Conservation (phyloP, 164 flowering plant species). For the Berberis thunbergii region DNA sequence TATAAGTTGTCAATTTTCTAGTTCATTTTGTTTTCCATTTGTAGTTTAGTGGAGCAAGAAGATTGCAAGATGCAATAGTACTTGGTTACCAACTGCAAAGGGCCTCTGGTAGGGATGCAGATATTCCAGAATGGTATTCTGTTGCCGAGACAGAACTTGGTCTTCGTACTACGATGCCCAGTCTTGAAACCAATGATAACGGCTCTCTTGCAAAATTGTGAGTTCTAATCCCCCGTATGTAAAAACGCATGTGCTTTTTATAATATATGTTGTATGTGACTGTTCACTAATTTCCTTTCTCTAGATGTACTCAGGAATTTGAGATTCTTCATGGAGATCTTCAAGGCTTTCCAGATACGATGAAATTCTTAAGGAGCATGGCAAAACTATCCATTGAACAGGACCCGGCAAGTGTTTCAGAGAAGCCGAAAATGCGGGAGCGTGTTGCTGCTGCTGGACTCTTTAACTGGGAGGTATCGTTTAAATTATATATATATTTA, state of each 20-base stretch:
- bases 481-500: background rate
- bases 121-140: conserved; percentile 92
- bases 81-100: conserved; percentile 96
- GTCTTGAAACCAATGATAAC: conserved; percentile 28
- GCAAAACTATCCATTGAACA: conserved; percentile 36
- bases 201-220: conserved; percentile 35
- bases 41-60: conserved; percentile 89
- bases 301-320: conserved; percentile 58
- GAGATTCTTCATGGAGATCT: conserved; percentile 87
- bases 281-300: conserved; percentile 4
- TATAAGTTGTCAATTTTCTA: background rate
- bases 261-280: background rate
- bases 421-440: conserved; percentile 65
- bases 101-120: conserved; percentile 76
- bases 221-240: conserved; percentile 13
- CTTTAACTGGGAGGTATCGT: conserved; percentile 86
- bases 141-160: conserved; percentile 79
- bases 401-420: conserved; percentile 46
- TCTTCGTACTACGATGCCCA: conserved; percentile 44
- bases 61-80: conserved; percentile 94
- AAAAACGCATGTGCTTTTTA: background rate
- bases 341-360: conserved; percentile 81
- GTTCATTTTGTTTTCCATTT: background rate
- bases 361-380: conserved; percentile 67
- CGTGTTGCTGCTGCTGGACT: conserved; percentile 79